Base-by-base conservation (phyloP, 176 grass and related monocot species). In the Raddia guianensis region DNA sequence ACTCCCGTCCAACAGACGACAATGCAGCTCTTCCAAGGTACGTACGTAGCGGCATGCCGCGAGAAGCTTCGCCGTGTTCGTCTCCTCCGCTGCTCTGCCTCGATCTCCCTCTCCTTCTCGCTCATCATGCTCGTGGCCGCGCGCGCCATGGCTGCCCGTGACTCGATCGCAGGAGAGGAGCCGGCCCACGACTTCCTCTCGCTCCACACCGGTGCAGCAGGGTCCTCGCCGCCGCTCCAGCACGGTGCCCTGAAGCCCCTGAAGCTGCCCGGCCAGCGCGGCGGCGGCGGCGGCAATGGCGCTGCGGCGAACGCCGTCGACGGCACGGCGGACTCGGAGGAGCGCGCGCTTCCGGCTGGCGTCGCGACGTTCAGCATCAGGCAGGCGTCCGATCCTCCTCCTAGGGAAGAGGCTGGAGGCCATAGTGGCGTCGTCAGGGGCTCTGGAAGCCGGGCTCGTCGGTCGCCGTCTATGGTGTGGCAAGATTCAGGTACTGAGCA, bases 301-400 rank as follows among this genome's bases (percentile, higher is more conserved):
- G 37, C 14, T 9, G 34, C 53, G 54, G 70, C 34, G 52, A 16
- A 11, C 8, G 45, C 57, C 69, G 12, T 21, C 61, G 65, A 6
- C 4, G 34, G 33, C 49, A 57, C 66, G 62, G 5, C 42, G 52
- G 83, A 84, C 8, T 86, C 52, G 32, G 87, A 51, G 33, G 72
- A 93, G 72, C 93, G 54, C 4, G 86, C 85, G 78, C 86, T 97
- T 2, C 88, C 88, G 12, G 93, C 90, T 1, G 93, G 88, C n/a
- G 85, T 91, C 14, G 90, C 88, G 46, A 91, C 93, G 15, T 97
- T 93, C 90, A 93, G 88, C 90, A 91, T 97, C 88, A 89, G 68
- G 83, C 88, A 82, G 44, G 57, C 79, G 57, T 16, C 93, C 5
- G 72, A 86, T 49, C 13, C 66, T 6, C 53, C 32, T 48, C 3